These are phyloP conservation scores for Williopsis jadinii DNA, from an alignment of 1,139 yeast species.

Conservation along the genomic window DNA sequence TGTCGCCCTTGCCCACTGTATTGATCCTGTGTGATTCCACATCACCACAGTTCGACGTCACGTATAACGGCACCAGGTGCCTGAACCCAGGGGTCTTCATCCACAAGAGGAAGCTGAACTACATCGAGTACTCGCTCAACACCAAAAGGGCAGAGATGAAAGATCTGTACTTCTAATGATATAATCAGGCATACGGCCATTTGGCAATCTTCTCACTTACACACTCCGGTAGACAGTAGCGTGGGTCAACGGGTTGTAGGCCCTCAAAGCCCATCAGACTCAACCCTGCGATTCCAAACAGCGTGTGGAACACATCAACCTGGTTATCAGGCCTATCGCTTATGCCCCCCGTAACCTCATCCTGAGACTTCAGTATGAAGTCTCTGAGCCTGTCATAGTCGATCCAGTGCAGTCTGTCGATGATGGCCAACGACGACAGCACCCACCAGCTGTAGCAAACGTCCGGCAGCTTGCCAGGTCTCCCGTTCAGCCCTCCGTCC, in stretches of 20 bases:
- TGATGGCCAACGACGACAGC: slow-evolving; percentile 65
- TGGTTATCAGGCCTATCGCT: slow-evolving; percentile 89
- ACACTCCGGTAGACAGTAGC: slow-evolving; percentile 70
- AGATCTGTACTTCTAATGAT: slow-evolving; percentile 35
- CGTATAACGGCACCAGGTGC: slow-evolving; percentile 78
- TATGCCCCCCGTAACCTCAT: slow-evolving; percentile 74
- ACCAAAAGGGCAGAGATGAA: slow-evolving; percentile 42
- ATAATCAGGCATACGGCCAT: slow-evolving; percentile 33
- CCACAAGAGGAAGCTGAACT: slow-evolving; percentile 45
- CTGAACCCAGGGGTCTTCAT: slow-evolving; percentile 62
- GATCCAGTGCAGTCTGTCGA: slow-evolving; percentile 68
- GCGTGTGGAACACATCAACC: slow-evolving; percentile 88
- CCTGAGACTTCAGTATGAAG: slow-evolving; percentile 77
- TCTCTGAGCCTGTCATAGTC: slow-evolving; percentile 49
- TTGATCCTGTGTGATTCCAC: slow-evolving; percentile 61
- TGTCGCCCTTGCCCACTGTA: slow-evolving; percentile 76
- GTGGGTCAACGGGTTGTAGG: slow-evolving; percentile 66
- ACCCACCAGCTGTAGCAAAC: slow-evolving; percentile 99
- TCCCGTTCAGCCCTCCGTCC: slow-evolving; percentile 88
- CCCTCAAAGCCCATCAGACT: slow-evolving; percentile 59
- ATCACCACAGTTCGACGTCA: slow-evolving; percentile 64
- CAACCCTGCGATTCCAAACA: slow-evolving; percentile 84
- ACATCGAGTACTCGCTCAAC: slow-evolving; percentile 65
- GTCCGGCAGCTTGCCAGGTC: slow-evolving; percentile 95
- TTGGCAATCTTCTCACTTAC: slow-evolving; percentile 40